Conservation (phyloP, 306 rosid genomes). For the Casuarina cunninghamiana region DNA sequence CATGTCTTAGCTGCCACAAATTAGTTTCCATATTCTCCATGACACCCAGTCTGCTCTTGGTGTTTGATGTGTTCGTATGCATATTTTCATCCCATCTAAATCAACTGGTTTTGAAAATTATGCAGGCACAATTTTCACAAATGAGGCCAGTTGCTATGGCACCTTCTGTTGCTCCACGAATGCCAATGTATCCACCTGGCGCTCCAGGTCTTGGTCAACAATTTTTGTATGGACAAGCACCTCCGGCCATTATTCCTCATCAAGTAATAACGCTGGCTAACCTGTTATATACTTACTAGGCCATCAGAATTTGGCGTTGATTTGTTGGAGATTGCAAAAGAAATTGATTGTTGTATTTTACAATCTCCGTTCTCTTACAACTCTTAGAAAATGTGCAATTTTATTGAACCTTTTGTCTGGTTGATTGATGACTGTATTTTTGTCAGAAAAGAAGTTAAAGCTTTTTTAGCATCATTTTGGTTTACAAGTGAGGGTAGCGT, state of each 20-base stretch:
- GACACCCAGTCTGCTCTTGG: neutral
- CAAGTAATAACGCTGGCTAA: conserved; percentile 42
- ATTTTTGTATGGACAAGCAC: conserved; percentile 71
- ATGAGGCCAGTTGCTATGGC: conserved; percentile 72
- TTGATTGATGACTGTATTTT: neutral
- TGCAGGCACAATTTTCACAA: conserved; percentile 71
- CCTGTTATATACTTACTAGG: neutral
- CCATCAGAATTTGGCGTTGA: neutral
- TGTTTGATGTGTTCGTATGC: neutral
- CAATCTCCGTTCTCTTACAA: neutral
- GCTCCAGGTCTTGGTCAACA: conserved; percentile 79
- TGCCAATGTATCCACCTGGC: conserved; percentile 81
- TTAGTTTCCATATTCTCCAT: neutral
- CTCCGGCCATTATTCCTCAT: conserved; percentile 69
- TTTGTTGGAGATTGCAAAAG: neutral
- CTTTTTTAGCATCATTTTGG: neutral
- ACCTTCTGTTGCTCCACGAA: conserved; percentile 66
- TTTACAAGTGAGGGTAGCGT: neutral
- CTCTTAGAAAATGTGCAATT: neutral
- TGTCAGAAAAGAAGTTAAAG: neutral
- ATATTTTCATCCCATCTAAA: neutral
- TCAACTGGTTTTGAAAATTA: neutral
- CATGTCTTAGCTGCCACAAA: neutral
- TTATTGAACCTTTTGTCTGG: neutral
- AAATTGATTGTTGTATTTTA: neutral